Evolutionary conservation across 441 rosid species (phyloP), one percentile per base, ranked within the genome.

Genomic region (Populus hybrid): DNA sequence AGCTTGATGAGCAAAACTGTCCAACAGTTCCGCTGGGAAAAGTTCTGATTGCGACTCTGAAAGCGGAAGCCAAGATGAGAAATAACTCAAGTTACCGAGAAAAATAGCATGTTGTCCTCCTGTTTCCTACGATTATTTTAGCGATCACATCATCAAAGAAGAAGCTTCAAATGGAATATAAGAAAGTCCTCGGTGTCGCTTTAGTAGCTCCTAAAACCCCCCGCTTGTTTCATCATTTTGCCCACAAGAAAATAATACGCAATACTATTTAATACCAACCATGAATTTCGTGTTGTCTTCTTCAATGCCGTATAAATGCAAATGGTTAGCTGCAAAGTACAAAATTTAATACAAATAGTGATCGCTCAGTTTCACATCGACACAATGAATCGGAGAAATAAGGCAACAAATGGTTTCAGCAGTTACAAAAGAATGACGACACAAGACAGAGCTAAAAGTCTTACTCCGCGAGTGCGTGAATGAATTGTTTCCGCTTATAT

Each of bases 371-470:
- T 71, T 28, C 57, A n/a, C 21, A 18, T 21, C 11, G 40, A 23
- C 36, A 32, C 46, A 10, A 30, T 40, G 35, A 42, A 38, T 46
- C 28, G 4, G 28, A 42, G 40, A 26, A 5, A 21, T 50, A 42
- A 76, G 34, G 24, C 70, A n/a, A 32, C n/a, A 3, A 26, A 32
- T 40, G 24, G 46, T 34, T 34, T 38, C 42, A 28, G 3, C 32
- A 23, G 70, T 38, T 36, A 40, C n/a, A 35, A 78, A 81, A 77
- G 73, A 79, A 77, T 75, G 66, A 59, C 10, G 65, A 38, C 21
- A 76, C 8, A 20, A 32, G 5, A 23, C 50, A 59, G 61, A 61
- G 69, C 67, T 21, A 32, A 50, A 50, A 50, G 38, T 73, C 30
- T 77, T 54, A 4, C 24, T 64, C 65, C 11, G 10, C 1, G 10